Evolutionary conservation across 352 stramenopile genomes (phyloP).

Genomic region (Phytopythium boreale): DNA sequence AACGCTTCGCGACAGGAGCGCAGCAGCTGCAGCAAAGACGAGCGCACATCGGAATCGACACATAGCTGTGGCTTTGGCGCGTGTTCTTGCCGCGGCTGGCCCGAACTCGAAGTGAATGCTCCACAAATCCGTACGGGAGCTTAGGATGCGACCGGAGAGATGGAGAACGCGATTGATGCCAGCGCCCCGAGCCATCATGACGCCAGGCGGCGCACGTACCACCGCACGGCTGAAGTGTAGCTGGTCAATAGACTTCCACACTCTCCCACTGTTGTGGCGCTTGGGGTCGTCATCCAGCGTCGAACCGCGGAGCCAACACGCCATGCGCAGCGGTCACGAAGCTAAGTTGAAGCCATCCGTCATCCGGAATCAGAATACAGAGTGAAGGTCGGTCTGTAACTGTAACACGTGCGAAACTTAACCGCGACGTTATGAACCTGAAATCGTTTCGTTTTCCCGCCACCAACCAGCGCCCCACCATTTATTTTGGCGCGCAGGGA

Average conservation of each 20-base stretch:
- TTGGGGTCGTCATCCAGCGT: no score
- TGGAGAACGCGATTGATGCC: not conserved
- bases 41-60: not conserved
- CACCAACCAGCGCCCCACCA: not conserved
- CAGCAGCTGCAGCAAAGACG: not conserved
- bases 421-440: no score
- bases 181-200: not conserved
- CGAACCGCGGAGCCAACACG: no score
- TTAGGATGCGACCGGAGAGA: not conserved
- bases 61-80: not conserved
- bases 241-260: not conserved
- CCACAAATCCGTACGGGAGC: not conserved
- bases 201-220: not conserved
- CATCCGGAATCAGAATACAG: no score
- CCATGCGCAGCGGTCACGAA: no score
- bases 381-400: no score
- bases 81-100: not conserved
- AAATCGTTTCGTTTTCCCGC: not conserved
- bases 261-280: not conserved
- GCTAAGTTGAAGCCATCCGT: no score
- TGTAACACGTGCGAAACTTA: no score
- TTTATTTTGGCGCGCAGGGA: not conserved
- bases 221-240: no score
- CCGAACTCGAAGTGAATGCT: constrained; percentile 6
- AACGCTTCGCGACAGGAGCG: not conserved